These are phyloP conservation scores for Gossypium schwendimanii DNA, from an alignment of 441 rosid species.

Conservation along the genomic window DNA sequence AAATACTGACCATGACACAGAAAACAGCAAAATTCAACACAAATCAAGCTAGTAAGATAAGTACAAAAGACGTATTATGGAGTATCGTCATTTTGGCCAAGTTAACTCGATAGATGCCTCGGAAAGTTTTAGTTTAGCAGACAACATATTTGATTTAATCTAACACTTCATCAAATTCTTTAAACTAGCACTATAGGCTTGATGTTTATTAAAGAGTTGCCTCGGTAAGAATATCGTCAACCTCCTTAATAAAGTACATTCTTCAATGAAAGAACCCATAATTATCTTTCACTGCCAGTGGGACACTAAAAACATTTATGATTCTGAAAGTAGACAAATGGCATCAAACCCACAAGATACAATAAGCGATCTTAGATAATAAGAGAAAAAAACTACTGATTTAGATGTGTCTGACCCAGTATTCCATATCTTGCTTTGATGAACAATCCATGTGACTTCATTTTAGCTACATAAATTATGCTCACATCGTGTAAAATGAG, in stretches of 20 bases:
- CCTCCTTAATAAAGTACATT: background rate
- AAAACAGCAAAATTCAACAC: background rate
- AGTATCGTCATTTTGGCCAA: background rate
- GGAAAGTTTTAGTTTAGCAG: background rate
- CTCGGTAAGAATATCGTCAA: background rate
- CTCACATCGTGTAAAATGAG: background rate
- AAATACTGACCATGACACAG: background rate
- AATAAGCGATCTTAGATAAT: background rate
- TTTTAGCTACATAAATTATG: background rate
- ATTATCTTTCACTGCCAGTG: background rate
- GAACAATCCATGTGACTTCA: conserved; percentile 1
- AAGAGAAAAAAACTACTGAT: background rate
- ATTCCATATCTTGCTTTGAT: background rate
- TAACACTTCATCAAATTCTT: background rate
- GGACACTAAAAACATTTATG: background rate
- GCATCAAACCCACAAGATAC: background rate
- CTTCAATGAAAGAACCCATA: background rate
- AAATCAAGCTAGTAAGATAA: background rate
- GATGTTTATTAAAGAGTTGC: background rate
- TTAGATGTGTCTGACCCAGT: background rate
- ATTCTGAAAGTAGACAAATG: background rate
- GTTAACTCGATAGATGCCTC: background rate
- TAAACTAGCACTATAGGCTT: background rate
- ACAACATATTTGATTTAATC: background rate
- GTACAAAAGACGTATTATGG: background rate